These are phyloP conservation scores for Yamadazyma dendronema DNA, from an alignment of 1,139 yeast species.

Conservation along the genomic window DNA sequence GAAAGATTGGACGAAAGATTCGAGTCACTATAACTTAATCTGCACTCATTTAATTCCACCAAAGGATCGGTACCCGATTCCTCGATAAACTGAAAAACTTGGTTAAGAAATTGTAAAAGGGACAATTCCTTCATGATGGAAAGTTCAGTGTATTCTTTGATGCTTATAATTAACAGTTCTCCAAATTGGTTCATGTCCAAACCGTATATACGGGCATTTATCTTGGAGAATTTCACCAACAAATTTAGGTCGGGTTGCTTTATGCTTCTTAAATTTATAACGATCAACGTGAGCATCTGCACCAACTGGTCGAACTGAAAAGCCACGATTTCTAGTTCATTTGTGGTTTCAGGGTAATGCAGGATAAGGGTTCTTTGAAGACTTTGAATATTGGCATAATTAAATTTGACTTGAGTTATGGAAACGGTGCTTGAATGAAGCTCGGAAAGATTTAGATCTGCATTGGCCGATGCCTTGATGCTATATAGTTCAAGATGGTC, in stretches of 20 bases:
- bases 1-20: constrained; percentile 9
- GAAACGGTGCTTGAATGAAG: too few relatives aligned
- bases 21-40: constrained; percentile 11
- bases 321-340: background rate
- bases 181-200: constrained; percentile 8
- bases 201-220: constrained; percentile 9
- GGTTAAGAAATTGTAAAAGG: constrained; percentile 9
- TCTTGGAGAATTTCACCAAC: constrained; percentile 7
- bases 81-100: constrained; percentile 5
- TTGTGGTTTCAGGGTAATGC: background rate
- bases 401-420: constrained; percentile 1
- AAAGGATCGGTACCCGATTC: constrained; percentile 7
- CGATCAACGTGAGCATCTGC: constrained; percentile 6
- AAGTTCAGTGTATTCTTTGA: background rate
- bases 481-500: constrained; percentile 1
- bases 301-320: constrained; percentile 4
- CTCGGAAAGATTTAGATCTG: background rate
- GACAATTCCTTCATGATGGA: constrained; percentile 2
- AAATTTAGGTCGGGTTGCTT: constrained; percentile 3
- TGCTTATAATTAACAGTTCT: constrained; percentile 6
- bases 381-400: background rate
- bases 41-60: constrained; percentile 6
- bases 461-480: background rate
- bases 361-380: background rate
- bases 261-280: constrained; percentile 2